phyloP scores from a whole-genome alignment of 2,329 filamentous ascomycete genomes.

The Fusarium algeriense region DNA sequence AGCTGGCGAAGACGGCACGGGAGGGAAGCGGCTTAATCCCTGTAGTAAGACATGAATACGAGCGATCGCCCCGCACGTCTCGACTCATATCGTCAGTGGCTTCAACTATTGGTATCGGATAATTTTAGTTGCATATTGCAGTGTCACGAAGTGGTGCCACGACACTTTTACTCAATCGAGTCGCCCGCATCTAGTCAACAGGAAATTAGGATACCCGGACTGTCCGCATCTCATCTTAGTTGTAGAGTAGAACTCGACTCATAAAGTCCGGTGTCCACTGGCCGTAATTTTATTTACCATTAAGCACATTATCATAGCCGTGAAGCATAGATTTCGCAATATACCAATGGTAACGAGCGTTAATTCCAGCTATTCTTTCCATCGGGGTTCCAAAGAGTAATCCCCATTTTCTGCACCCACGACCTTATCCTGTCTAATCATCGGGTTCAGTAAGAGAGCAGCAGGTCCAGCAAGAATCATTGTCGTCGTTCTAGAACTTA shows the following conservation, averaged over 20 bases:
- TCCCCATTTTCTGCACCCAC: no score
- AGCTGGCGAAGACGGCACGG: neutral
- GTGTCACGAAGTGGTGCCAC: no score
- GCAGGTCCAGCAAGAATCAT: constrained; percentile 29
- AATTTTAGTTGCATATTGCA: neutral
- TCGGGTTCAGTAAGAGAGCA: constrained; percentile 2
- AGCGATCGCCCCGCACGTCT: neutral
- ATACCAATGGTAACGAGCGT: neutral
- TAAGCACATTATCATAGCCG: neutral
- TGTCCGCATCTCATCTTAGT: no score
- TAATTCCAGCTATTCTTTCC: neutral
- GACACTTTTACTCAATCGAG: neutral
- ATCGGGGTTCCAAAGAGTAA: no score
- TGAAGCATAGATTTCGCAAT: rapidly evolving
- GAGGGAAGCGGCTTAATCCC: neutral
- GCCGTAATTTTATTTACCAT: no score
- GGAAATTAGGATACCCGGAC: no score
- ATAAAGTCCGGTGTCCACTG: no score
- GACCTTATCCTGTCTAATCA: no score
- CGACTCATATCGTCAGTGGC: no score
- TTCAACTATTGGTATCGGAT: rapidly evolving
- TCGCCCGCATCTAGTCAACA: no score
- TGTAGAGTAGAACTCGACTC: no score
- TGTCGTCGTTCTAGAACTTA: neutral
- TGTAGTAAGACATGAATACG: neutral